These are phyloP conservation scores for Citrus sinensis DNA, from an alignment of 345 rosid genomes.

Conservation along the genomic window DVS_A1.0 CM039168.1:1323501-1324000, in stretches of 20 bases:
- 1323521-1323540: not conserved
- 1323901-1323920: constrained; percentile 74
- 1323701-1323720: constrained; percentile 11
- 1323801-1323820: constrained; percentile 87
- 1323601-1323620: not conserved
- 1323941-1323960: constrained; percentile 63
- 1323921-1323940: constrained; percentile 87
- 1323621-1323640: not conserved
- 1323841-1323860: constrained; percentile 77
- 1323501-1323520: not conserved
- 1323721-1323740: constrained; percentile 79
- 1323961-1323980: constrained; percentile 68
- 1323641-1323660: not conserved
- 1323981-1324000: constrained; percentile 64
- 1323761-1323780: constrained; percentile 75
- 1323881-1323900: constrained; percentile 50
- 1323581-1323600: not conserved
- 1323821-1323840: constrained; percentile 91
- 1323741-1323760: constrained; percentile 75
- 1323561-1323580: not conserved
- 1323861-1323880: constrained; percentile 56
- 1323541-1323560: not conserved
- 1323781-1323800: constrained; percentile 73
- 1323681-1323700: not conserved
- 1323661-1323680: not conserved